Evolutionary conservation across 208 protist species (phyloP).

Genomic region (Leishmania aethiopica): DNA sequence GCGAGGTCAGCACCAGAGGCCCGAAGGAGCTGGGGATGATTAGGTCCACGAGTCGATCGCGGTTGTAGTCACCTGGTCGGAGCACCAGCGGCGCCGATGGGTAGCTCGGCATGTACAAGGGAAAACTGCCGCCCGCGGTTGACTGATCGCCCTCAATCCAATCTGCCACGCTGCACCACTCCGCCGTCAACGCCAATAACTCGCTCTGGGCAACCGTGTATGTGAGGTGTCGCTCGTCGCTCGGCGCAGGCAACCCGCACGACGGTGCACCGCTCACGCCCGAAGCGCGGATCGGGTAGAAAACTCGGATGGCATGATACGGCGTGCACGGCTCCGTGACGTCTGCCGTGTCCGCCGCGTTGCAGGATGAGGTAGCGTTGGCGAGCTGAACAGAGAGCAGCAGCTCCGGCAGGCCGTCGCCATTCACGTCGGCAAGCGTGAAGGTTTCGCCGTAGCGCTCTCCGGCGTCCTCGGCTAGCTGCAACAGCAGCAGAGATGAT

Average conservation of each 20-base stretch:
- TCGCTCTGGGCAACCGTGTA: slow-evolving; percentile 17
- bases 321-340: slow-evolving; percentile 13
- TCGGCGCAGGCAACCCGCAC: background rate
- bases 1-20: slow-evolving; percentile 50
- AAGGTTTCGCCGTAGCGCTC: slow-evolving; percentile 39
- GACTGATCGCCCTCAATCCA: background rate
- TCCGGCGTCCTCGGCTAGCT: slow-evolving; percentile 5
- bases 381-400: slow-evolving; percentile 40
- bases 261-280: slow-evolving; percentile 8
- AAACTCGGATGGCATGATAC: slow-evolving; percentile 27
- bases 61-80: slow-evolving; percentile 59
- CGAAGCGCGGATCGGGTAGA: slow-evolving; percentile 18
- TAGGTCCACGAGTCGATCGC: slow-evolving; percentile 62
- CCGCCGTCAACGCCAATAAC: slow-evolving; percentile 20
- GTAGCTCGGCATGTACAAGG: slow-evolving; percentile 30
- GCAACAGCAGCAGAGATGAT: slow-evolving; percentile 7
- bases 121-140: background rate
- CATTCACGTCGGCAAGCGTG: slow-evolving; percentile 47
- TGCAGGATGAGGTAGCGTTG: slow-evolving; percentile 6
- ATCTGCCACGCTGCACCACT: slow-evolving; percentile 20
- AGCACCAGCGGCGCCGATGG: slow-evolving; percentile 46
- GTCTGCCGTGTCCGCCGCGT: slow-evolving; percentile 8
- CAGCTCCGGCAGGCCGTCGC: slow-evolving; percentile 61
- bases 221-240: slow-evolving; percentile 5
- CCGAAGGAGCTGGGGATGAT: slow-evolving; percentile 66